Evolutionary conservation across 768 basidiomycete genomes (phyloP), one percentile per base, ranked within the genome.

Genomic region (Mycena rosella): DNA sequence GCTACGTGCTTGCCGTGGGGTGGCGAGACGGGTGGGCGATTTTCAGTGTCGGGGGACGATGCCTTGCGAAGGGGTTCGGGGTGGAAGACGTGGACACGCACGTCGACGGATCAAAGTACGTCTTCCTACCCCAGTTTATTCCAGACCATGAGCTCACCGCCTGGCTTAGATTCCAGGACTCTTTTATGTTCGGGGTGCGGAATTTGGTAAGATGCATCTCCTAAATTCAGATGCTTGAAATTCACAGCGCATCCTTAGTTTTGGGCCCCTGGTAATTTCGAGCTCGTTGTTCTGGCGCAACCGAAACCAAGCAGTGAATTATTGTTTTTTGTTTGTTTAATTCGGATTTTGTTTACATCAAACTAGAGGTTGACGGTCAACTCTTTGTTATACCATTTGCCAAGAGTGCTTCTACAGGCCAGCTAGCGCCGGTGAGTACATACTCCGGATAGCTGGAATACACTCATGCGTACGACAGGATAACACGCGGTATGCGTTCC

Each of bases 181-280:
- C 85, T 6, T 98, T 96, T 77, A 94, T 96, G 93, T 82, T 88
- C 68, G 96, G 96, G 5, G 83, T 96, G 9, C 82, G 81, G 54
- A 82, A 87, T 73, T 76, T 97, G 78, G 96, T 96, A 73, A 79
- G 57, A 24, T 36, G 5, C 36, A 6, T n/a, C 32, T 29, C 26
- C 24, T 24, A 17, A 10, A 40, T 27, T 61, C 36, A 2, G 17
- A n/a, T n/a, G n/a, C n/a, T n/a, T n/a, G n/a, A n/a, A 15, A 48
- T 20, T 8, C 45, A 57, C n/a, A n/a, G n/a, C n/a, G n/a, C n/a
- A n/a, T n/a, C n/a, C n/a, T n/a, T 29, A 97, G 96, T 96, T 98
- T 74, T 99, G 97, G 97, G 89, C 88, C 1, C 93, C 94, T 4
- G 96, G 96, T 18, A 97, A 97, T 78, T 91, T 94, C 55, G 96